A percentile compares a stretch with the other conserved stretches of the same genome.
These are phyloP conservation scores for Candida easanensis DNA, from an alignment of 805 yeast genomes.

Conservation along the genomic window DNA sequence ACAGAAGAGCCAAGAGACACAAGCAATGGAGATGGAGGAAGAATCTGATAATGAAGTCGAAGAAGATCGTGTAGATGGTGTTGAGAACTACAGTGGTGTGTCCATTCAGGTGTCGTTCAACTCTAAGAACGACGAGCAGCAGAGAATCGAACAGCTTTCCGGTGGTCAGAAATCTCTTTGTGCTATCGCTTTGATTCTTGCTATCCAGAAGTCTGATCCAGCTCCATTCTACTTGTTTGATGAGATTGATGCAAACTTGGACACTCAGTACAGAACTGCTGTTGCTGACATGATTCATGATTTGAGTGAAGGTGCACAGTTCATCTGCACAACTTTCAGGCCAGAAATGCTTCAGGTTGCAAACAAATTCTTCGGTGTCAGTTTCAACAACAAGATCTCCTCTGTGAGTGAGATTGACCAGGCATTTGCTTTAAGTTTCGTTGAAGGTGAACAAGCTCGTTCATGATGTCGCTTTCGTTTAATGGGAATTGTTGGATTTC, in stretches of 20 bases:
- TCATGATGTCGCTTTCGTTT: too few species aligned
- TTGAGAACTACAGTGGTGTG: conserved; percentile 71
- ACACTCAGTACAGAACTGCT: conserved; percentile 84
- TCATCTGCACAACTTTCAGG: conserved; percentile 93
- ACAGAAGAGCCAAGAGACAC: conserved; percentile 10
- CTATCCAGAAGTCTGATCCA: conserved; percentile 93
- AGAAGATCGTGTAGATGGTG: conserved; percentile 18
- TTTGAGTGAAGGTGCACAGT: conserved; percentile 73
- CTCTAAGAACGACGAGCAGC: conserved; percentile 80
- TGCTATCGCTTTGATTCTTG: conserved; percentile 89
- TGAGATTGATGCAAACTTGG: conserved; percentile 95
- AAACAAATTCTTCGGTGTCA: conserved; percentile 83
- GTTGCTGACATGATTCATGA: conserved; percentile 75
- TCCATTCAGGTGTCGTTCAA: conserved; percentile 88
- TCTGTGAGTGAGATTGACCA: conserved; percentile 66
- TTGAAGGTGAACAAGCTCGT: conserved; percentile 57
- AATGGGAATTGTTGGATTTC: too few species aligned
- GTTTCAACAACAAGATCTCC: conserved; percentile 78
- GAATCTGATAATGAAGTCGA: conserved; percentile 23
- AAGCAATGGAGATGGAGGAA: conserved; percentile 23
- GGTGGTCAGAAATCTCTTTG: conserved; percentile 98
- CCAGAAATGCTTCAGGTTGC: conserved; percentile 90
- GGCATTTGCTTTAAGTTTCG: conserved; percentile 77
- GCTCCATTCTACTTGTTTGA: conserved; percentile 96
- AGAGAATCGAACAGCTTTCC: conserved; percentile 83